Evolutionary conservation across 441 rosid species (phyloP).

Genomic region (Aquilaria agallochum): DNA sequence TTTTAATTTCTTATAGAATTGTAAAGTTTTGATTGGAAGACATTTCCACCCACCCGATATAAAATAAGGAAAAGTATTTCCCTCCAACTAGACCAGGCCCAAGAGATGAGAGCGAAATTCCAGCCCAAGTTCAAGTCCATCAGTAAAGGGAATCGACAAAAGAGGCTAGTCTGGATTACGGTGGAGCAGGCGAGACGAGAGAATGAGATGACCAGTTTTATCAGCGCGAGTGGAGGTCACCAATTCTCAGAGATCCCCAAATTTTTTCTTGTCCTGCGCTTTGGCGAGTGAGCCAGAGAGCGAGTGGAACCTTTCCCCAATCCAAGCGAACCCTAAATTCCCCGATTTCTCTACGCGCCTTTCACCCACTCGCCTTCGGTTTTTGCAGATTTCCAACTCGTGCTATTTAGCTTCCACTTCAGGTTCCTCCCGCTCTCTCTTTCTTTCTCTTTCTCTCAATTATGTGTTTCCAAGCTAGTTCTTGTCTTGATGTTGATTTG

Average conservation of each 20-base stretch:
- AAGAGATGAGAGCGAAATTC: too few species aligned
- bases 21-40: too few species aligned
- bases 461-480: not conserved
- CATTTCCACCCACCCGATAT: too few species aligned
- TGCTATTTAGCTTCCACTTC: slow-evolving; percentile 12
- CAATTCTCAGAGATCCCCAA: slow-evolving; percentile 6
- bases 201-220: too few species aligned
- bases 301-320: slow-evolving; percentile 12
- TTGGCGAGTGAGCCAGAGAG: slow-evolving; percentile 15
- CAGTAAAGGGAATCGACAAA: too few species aligned
- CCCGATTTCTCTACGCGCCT: slow-evolving; percentile 15
- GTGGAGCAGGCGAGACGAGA: too few species aligned
- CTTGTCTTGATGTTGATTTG: too few species aligned
- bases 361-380: slow-evolving; percentile 11
- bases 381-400: slow-evolving; percentile 14
- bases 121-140: too few species aligned
- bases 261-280: not conserved
- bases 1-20: too few species aligned
- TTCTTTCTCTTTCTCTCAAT: not conserved
- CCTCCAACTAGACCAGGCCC: too few species aligned
- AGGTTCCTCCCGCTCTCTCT: slow-evolving; percentile 4
- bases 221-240: slow-evolving; percentile 3
- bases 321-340: slow-evolving; percentile 9
- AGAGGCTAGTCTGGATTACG: too few species aligned
- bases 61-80: too few species aligned